A percentile compares a stretch with the other conserved stretches of the same genome.
These are phyloP conservation scores for Penicillium frequentans DNA, from an alignment of 2,329 filamentous ascomycete genomes.

Conservation along the genomic window DNA sequence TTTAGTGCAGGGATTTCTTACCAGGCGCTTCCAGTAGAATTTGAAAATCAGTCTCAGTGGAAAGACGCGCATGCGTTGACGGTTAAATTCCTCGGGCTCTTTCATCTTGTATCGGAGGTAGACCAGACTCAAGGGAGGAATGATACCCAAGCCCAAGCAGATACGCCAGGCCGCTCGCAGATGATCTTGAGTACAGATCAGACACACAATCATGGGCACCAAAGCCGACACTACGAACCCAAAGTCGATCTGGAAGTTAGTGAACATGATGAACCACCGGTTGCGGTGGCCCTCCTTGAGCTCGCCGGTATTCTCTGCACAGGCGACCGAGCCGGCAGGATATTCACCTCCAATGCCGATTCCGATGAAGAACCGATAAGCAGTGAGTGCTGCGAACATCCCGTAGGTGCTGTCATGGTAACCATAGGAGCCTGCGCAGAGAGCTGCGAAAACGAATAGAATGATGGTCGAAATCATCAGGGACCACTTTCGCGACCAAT, in stretches of 20 bases:
- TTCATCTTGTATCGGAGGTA: slow-evolving; percentile 70
- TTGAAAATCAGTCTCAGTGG: slow-evolving; percentile 54
- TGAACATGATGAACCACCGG: slow-evolving; percentile 88
- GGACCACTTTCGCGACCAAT: slow-evolving; percentile 80
- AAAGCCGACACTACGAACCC: slow-evolving; percentile 81
- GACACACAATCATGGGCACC: slow-evolving; percentile 66
- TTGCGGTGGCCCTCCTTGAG: slow-evolving; percentile 80
- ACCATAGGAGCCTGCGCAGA: slow-evolving; percentile 75
- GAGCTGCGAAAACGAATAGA: slow-evolving; percentile 78
- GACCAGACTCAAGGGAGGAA: slow-evolving; percentile 73
- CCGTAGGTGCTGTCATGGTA: slow-evolving; percentile 66
- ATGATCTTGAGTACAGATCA: slow-evolving; percentile 62
- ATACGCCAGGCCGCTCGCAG: slow-evolving; percentile 78
- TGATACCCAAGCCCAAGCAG: slow-evolving; percentile 72
- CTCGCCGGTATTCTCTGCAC: slow-evolving; percentile 80
- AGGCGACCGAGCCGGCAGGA: slow-evolving; percentile 70
- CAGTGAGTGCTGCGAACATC: slow-evolving; percentile 75
- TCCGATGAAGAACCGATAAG: slow-evolving; percentile 80
- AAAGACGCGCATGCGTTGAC: slow-evolving; percentile 66
- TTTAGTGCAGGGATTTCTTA: slow-evolving; percentile 12
- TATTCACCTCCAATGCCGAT: slow-evolving; percentile 71
- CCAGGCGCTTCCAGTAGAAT: slow-evolving; percentile 74
- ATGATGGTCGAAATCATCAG: slow-evolving; percentile 80
- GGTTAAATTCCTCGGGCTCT: slow-evolving; percentile 75
- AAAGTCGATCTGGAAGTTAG: slow-evolving; percentile 81